Evolutionary conservation across 1,284 basidiomycete species (phyloP).

Genomic region (Marasmius fiardii): DNA sequence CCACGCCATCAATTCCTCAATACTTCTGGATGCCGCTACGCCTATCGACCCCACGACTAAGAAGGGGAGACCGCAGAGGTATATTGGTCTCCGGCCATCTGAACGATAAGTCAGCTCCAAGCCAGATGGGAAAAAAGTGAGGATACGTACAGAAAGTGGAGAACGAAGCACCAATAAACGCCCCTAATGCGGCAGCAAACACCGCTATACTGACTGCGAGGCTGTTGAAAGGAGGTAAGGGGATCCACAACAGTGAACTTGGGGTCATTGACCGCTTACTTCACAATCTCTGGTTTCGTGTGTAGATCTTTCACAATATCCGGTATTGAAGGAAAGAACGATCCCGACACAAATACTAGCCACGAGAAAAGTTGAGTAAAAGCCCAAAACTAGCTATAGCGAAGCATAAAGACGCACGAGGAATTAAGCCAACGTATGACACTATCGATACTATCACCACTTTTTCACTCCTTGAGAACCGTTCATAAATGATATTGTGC

Average conservation of each 20-base stretch:
- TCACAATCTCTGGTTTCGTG: constrained; percentile 52
- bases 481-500: constrained; percentile 1
- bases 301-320: constrained; percentile 60
- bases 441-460: background rate
- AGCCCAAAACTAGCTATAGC: background rate
- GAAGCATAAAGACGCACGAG: background rate
- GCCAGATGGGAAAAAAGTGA: background rate
- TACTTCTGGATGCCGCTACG: constrained; percentile 42
- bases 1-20: constrained; percentile 54
- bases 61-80: constrained; percentile 58
- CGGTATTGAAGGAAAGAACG: constrained; percentile 69
- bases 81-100: constrained; percentile 66
- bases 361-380: too few relatives aligned
- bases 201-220: constrained; percentile 42
- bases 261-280: too few relatives aligned
- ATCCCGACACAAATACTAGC: constrained; percentile 65
- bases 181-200: constrained; percentile 35
- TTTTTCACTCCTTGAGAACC: constrained; percentile 1
- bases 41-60: constrained; percentile 60
- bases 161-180: constrained; percentile 51
- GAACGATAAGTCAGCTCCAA: background rate
- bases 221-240: constrained; percentile 13
- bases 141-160: constrained; percentile 43
- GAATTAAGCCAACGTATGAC: constrained; percentile 2
- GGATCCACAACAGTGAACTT: background rate